A percentile compares a stretch with the other conserved stretches of the same genome.
Evolutionary conservation across 768 basidiomycete species (phyloP).

Genomic region (Suillus plorans): DNA sequence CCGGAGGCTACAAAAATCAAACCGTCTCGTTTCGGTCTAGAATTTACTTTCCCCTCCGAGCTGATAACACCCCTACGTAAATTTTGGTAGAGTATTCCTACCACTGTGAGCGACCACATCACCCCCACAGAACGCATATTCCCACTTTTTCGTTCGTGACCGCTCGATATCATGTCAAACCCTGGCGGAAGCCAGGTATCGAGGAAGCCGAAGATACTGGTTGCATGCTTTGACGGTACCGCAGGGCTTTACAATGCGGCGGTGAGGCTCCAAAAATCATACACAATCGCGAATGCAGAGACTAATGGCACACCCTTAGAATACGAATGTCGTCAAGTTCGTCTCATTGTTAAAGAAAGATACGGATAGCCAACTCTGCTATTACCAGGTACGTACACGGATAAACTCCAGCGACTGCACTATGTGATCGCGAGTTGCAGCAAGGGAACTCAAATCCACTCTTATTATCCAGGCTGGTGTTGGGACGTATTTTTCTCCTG

Average conservation of each 20-base stretch:
- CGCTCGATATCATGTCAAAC: constrained; percentile 18
- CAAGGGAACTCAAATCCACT: background rate
- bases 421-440: background rate
- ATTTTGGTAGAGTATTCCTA: background rate
- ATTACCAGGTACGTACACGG: constrained; percentile 59
- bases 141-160: no score
- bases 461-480: constrained; percentile 40
- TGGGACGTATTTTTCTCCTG: constrained; percentile 55
- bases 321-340: constrained; percentile 72
- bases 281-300: background rate
- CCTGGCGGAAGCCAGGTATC: constrained; percentile 1
- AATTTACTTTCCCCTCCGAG: background rate
- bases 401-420: background rate
- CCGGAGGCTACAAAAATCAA: background rate
- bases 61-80: background rate
- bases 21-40: background rate
- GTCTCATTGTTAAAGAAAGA: constrained; percentile 68
- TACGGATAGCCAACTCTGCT: constrained; percentile 55
- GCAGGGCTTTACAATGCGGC: constrained; percentile 46
- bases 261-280: constrained; percentile 32
- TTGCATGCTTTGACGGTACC: constrained; percentile 76
- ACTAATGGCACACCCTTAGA: constrained; percentile 30
- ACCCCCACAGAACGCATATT: background rate
- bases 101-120: background rate
- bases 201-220: constrained; percentile 41